Percentiles rank a stretch among this genome's conserved stretches.
These are phyloP conservation scores for Mycosphaerella arachidis DNA, from an alignment of 2,329 filamentous ascomycete genomes.

Conservation along the genomic window DNA sequence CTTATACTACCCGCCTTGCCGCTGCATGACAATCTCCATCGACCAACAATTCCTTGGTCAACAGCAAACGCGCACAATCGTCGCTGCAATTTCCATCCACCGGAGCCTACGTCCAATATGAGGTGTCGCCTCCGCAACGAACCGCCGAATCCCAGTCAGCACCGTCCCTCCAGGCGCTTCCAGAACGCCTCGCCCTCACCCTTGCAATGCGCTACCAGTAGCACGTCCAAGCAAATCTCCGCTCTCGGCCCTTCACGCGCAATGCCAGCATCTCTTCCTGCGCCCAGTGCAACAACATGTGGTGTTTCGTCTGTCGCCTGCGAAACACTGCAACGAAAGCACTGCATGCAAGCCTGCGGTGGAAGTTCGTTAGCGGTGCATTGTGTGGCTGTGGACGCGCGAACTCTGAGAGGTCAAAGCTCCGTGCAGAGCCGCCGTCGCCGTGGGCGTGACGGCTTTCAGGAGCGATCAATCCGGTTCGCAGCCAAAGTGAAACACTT, in stretches of 20 bases:
- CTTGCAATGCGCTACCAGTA: not conserved
- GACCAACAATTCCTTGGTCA: not conserved
- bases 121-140: not conserved
- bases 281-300: slow-evolving; percentile 64
- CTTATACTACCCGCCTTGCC: no score
- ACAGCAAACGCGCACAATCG: not conserved
- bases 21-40: not conserved
- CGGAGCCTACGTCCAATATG: not conserved
- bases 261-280: slow-evolving; percentile 30
- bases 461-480: not conserved
- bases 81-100: not conserved
- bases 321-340: slow-evolving; percentile 67
- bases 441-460: not conserved
- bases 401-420: not conserved
- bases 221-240: slow-evolving; percentile 10
- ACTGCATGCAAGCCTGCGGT: slow-evolving; percentile 58
- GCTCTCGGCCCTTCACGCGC: slow-evolving; percentile 8
- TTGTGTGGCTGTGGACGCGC: not conserved
- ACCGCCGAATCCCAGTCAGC: not conserved
- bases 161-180: not conserved
- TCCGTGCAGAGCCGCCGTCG: not conserved
- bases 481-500: slow-evolving; percentile 1
- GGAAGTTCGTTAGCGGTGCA: not conserved
- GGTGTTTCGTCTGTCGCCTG: slow-evolving; percentile 67
- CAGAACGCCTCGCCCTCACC: slow-evolving; percentile 2